These are phyloP conservation scores for Aciculoconidium aculeatum DNA, from an alignment of 805 yeast species.

Conservation along the genomic window DNA sequence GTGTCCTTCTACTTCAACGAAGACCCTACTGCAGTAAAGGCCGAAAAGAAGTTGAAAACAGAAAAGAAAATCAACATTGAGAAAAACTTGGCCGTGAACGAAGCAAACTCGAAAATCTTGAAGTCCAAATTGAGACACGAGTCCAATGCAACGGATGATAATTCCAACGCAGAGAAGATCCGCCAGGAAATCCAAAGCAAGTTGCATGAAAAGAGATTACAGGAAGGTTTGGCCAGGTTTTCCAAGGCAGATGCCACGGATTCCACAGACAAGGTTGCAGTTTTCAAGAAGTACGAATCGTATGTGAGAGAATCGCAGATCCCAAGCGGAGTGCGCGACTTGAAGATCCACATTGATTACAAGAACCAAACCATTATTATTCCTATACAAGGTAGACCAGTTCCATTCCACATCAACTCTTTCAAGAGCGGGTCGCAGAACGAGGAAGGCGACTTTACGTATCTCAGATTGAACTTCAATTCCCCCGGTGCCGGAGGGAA, in stretches of 20 bases:
- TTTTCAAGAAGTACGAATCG: constrained; percentile 91
- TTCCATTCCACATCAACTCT: constrained; percentile 93
- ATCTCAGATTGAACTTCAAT: constrained; percentile 82
- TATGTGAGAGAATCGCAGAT: constrained; percentile 90
- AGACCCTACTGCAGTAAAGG: constrained; percentile 37
- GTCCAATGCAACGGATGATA: constrained; percentile 63
- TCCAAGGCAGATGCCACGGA: constrained; percentile 73
- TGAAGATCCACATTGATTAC: constrained; percentile 81
- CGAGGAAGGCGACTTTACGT: constrained; percentile 94
- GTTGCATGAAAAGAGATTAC: constrained; percentile 78
- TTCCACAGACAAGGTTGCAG: constrained; percentile 54
- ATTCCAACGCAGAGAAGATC: constrained; percentile 58
- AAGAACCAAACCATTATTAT: constrained; percentile 83
- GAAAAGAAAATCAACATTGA: constrained; percentile 34
- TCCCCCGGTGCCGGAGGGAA: constrained; percentile 86
- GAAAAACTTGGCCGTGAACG: constrained; percentile 21
- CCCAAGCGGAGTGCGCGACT: constrained; percentile 75
- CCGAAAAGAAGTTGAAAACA: constrained; percentile 26
- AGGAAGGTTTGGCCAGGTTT: constrained; percentile 79
- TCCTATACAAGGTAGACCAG: constrained; percentile 94
- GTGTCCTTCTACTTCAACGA: constrained; percentile 79
- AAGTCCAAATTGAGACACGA: constrained; percentile 78
- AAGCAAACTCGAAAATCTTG: constrained; percentile 57
- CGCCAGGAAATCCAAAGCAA: constrained; percentile 79
- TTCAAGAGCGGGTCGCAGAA: constrained; percentile 91